A percentile compares a stretch with the other conserved stretches of the same genome.
Evolutionary conservation across 176 grass and related monocot genomes (phyloP).

Genomic region (Carex myosuroides): DNA sequence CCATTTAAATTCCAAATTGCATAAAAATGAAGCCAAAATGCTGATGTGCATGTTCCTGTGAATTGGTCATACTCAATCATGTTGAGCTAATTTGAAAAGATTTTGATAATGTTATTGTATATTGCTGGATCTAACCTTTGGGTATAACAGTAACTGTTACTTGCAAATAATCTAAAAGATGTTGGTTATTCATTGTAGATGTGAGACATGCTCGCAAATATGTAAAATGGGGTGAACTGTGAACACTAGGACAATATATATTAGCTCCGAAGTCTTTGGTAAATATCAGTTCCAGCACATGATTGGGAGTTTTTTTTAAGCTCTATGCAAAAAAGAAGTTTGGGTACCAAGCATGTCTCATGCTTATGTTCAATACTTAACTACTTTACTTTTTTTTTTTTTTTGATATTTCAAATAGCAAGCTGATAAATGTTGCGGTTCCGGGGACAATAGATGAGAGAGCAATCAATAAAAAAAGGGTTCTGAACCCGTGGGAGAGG

Average conservation of each 20-base stretch:
- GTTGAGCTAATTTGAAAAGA: neutral
- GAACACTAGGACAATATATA: neutral
- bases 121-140: neutral
- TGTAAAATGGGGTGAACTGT: slow-evolving; percentile 3
- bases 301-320: neutral
- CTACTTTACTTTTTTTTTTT: slow-evolving; percentile 14
- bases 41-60: neutral
- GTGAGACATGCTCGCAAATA: neutral
- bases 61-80: slow-evolving; percentile 10
- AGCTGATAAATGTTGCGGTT: slow-evolving; percentile 97
- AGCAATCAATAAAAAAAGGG: slow-evolving; percentile 96
- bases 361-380: neutral
- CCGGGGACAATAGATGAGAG: slow-evolving; percentile 98
- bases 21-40: neutral
- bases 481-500: slow-evolving; percentile 96
- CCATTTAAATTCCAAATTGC: neutral
- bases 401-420: slow-evolving; percentile 46
- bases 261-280: neutral
- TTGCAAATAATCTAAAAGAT: neutral
- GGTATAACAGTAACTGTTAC: neutral
- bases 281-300: neutral
- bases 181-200: neutral
- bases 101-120: neutral
- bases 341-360: neutral
- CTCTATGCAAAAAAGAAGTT: neutral